Conservation (phyloP, 176 grass and related monocot species). For the Chloris gayana region DNA sequence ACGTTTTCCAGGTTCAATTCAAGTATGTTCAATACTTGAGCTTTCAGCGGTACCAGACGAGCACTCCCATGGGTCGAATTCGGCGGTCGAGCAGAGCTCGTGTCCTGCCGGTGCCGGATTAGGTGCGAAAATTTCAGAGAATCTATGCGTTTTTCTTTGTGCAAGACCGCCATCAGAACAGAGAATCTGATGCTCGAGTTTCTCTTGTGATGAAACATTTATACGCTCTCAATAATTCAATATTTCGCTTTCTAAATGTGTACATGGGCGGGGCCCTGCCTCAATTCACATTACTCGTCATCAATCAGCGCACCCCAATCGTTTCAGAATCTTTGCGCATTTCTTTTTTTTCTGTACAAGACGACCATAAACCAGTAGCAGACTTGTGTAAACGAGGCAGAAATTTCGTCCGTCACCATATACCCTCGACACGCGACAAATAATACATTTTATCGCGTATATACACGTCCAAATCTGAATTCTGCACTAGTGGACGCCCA, state of each 20-base stretch:
- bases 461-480: neutral
- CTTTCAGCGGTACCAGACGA: neutral
- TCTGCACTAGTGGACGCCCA: conserved; percentile 21
- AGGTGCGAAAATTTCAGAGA: neutral
- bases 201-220: neutral
- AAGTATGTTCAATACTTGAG: neutral
- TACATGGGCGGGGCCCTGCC: neutral
- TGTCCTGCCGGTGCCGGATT: neutral
- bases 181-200: conserved; percentile 13
- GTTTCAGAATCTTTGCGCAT: neutral
- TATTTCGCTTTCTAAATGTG: neutral
- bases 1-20: neutral
- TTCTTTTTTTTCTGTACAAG: neutral
- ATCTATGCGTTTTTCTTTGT: neutral
- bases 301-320: conserved; percentile 12
- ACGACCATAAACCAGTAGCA: neutral
- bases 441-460: neutral
- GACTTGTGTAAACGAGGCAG: neutral
- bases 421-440: neutral
- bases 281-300: neutral
- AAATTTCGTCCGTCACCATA: neutral
- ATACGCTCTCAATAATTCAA: neutral
- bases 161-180: neutral
- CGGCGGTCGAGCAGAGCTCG: neutral
- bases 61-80: neutral